Conservation (phyloP, 148 eudicot species). For the Cornus kousa region DNA sequence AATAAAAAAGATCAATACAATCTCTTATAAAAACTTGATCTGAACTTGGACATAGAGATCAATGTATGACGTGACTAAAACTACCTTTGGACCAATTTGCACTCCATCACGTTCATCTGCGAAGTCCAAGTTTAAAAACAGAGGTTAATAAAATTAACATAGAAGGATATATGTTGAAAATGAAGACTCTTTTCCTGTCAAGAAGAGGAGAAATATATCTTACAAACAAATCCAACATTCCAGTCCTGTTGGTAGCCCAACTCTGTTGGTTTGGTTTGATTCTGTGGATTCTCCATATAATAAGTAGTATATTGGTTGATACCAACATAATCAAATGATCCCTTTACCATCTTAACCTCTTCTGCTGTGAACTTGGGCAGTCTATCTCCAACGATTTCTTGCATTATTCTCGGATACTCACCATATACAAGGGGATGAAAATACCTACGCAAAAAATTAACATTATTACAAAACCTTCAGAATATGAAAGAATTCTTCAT, state of each 20-base stretch:
- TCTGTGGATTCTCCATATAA: conserved; percentile 54
- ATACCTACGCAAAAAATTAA: conserved; percentile 45
- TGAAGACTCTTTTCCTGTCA: not conserved
- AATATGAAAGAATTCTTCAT: not conserved
- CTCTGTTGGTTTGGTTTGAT: conserved; percentile 23
- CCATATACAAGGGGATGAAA: conserved; percentile 86
- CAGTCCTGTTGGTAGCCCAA: conserved; percentile 81
- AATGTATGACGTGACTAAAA: not conserved
- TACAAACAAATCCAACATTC: conserved; percentile 85
- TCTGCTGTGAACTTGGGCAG: conserved; percentile 76
- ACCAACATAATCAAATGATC: conserved; percentile 82
- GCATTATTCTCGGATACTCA: conserved; percentile 85
- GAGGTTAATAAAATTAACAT: not conserved
- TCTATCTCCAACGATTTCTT: conserved; percentile 61
- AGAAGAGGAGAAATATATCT: conserved; percentile 1
- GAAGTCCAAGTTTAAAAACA: conserved; percentile 7
- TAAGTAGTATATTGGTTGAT: conserved; percentile 86
- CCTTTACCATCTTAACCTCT: conserved; percentile 73
- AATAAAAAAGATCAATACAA: not conserved
- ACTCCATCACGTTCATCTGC: conserved; percentile 67
- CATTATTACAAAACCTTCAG: not conserved
- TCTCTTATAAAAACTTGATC: not conserved
- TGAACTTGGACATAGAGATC: not conserved
- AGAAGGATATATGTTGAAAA: not conserved
- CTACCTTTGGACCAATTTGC: conserved; percentile 82